Base-by-base conservation (phyloP, 2,329 filamentous ascomycete genomes). In the Penicillium sp. region DNA sequence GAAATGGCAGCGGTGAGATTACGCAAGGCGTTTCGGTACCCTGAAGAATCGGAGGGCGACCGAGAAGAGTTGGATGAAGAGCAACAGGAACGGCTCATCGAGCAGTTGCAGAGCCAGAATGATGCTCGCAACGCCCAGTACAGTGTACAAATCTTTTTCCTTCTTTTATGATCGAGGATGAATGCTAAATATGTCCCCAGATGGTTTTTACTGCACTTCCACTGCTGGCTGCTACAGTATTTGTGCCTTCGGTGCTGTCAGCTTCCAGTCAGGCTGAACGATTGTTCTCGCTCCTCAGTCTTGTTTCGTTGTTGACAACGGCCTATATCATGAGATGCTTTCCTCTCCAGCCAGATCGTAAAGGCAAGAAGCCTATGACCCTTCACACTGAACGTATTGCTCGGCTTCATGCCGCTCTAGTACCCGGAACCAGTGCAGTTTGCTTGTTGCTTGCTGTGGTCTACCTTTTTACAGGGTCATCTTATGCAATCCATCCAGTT, bases 11-110 rank as follows among this genome's bases (percentile, higher is more conserved):
- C 82, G 39, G 78, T 89, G 50, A 86, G 89, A 60, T 78, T 94
- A 43, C 87, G 92, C 67, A 88, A 83, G 66, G 88, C 89, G 9
- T 94, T 95, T 75, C 84, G 82, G 58, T 94, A 93, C 75, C 88
- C 88, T 5, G 74, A 78, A 55, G 85, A 88, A 66, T 80, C 81
- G 46, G 78, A 81, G 59, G 76, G 78, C 43, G 79, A 82, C 35
- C 79, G 83, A 13, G 82, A 86, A 62, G 83, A 85, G 53, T 78
- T 94, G 58, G 90, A 94, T 70, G 89, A 92, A 74, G 82, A 92
- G 81, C 74, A 79, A 58, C 76, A 79, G 59, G 76, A 79, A 50
- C 67, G 61, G 10, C 56, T 78, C 10, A 77, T 79, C 38, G 59
- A 69, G 48, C 61, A 68, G 47, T 56, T 79, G 26, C 68, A 69